Base-by-base conservation (phyloP, 2,329 filamentous ascomycete species). In the Gyromitra esculenta region DNA sequence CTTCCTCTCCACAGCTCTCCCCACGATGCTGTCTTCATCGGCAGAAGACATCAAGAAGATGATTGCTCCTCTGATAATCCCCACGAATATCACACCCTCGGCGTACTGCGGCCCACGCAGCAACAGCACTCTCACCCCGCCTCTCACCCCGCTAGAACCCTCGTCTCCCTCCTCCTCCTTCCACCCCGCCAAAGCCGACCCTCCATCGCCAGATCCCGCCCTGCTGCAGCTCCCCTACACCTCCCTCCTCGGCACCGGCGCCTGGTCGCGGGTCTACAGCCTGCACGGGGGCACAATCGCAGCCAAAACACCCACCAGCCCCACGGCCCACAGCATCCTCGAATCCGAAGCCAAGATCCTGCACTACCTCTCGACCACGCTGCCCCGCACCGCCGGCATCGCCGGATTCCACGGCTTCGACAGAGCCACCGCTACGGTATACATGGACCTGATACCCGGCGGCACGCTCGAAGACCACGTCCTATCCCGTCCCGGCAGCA, bases 321-420 rank as follows among this genome's bases (percentile, higher is more conserved):
- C 77, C 15, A 67, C 69, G 1, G 76, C 71, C 1, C 54, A 48
- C 9, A 65, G 66, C 1, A 77, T 80, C 21, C 67, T 81, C 41
- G 70, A 75, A 15, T 56, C 73, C 1, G 80, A 81, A 63, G 80
- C 80, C 1, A 35, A 45, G 18, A 76, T 81, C 41, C 74, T 81
- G 9, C 75, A 79, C 1, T 77, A 80, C 41, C 59, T 81, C 48
- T 56, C 75, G 0, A 18, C 48, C 1, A 45, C 76, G 1, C 63
- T 59, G 7, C 9, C 67, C 1, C 6, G 39, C 43, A 41, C 54
- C n/a, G 62, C 73, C 5, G 50, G 52, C 8, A 66, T 80, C 45
- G 76, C 80, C 7, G 52, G 56, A 1, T 80, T 81, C 62, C 75
- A 79, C 56, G 80, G 79, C 25, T 81, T 78, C 52, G 80, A 81